Conservation (phyloP, 768 basidiomycete genomes). For the Hysterangium stoloniferum region DNA sequence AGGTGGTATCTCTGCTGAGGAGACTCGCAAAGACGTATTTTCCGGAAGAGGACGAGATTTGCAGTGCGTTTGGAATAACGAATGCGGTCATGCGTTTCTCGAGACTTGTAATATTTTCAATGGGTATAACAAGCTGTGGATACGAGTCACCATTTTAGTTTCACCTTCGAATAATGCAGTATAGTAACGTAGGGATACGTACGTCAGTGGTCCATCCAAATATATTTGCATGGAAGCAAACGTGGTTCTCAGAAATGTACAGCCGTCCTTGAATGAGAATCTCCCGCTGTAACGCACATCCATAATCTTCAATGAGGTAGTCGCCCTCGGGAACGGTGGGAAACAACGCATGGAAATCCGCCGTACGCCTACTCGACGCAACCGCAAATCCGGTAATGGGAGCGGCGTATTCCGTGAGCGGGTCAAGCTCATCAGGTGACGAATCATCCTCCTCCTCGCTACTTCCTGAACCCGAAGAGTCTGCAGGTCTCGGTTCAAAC, state of each 20-base stretch:
- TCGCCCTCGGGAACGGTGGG: constrained; percentile 86
- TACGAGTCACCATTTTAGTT: too few relatives aligned
- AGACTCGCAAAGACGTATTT: constrained; percentile 97
- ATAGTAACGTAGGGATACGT: constrained; percentile 26
- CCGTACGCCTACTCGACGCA: constrained; percentile 88
- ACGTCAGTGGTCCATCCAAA: constrained; percentile 99
- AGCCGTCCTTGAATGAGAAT: constrained; percentile 93
- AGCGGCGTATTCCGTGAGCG: constrained; percentile 63
- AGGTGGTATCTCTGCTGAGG: constrained; percentile 91
- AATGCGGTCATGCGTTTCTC: constrained; percentile 98
- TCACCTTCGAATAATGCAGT: background rate
- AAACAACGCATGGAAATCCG: constrained; percentile 94
- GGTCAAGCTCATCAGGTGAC: constrained; percentile 28
- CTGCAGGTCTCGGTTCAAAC: background rate
- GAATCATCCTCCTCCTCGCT: constrained; percentile 27
- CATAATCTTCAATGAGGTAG: constrained; percentile 98
- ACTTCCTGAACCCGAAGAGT: constrained; percentile 12
- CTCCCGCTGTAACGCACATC: constrained; percentile 93
- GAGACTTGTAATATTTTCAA: constrained; percentile 75
- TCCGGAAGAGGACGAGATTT: constrained; percentile 70
- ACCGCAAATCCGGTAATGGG: constrained; percentile 97
- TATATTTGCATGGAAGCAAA: constrained; percentile 99
- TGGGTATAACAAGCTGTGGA: constrained; percentile 73
- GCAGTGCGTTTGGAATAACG: constrained; percentile 95
- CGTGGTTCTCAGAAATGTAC: constrained; percentile 96